Base-by-base conservation (phyloP, 2,329 filamentous ascomycete species). In the Penicillium sp. region DNA sequence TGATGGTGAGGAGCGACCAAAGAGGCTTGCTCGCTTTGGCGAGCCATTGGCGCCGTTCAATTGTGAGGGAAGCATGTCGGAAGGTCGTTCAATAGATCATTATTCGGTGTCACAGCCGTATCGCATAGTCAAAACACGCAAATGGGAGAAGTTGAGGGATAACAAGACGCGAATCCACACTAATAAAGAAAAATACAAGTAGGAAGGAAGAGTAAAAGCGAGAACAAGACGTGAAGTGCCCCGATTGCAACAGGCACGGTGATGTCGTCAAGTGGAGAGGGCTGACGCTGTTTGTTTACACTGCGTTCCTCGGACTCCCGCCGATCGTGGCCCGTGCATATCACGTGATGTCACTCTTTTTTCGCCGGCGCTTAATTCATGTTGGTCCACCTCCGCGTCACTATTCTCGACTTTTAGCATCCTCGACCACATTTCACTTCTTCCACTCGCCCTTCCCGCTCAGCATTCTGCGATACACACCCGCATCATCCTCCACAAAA, bases 21-120 rank as follows among this genome's bases (percentile, higher is more conserved):
- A 95, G 15, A 89, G 88, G 74, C 90, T 93, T 69, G 85, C 88
- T 65, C 90, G 86, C 78, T 86, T 89, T 70, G 87, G 83, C 62
- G 86, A 83, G 72, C 83, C 82, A 71, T 80, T 83, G 62, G 86
- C 83, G 72, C 83, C 82, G 71, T 80, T 83, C 64, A 80, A 77
- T 57, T 81, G 77, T 70, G 81, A 80, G 50, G 75, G 77, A 66
- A 79, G 78, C 80, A 83, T 84, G 59, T 54, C 52, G 56, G 54
- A 41, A 38, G 42, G 59, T 43, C 47, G 47, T 54, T 65, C 59
- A 66, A 59, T 62, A 48, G 55, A 47, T 56, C 68, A 70, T 70
- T 59, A 64, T 70, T 64, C 57, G 47, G 51, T 39, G 42, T 33
- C 33, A 24, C 50, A 28, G 36, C 47, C 48, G 36, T 50, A 54